Base-by-base conservation (phyloP, 2,329 filamentous ascomycete genomes). In the Aureobasidium sp. region DNA sequence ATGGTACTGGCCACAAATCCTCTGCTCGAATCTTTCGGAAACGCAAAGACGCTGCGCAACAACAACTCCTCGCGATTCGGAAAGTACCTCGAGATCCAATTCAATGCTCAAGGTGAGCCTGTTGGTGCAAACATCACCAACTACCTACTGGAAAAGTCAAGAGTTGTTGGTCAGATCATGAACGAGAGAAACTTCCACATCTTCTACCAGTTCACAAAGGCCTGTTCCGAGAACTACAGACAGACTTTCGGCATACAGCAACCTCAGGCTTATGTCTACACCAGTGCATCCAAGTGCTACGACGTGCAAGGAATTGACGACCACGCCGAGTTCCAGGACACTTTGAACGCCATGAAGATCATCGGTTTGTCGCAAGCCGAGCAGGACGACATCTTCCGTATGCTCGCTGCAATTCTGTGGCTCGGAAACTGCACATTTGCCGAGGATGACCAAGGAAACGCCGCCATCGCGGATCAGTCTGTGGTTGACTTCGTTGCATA, bases 131-230 rank as follows among this genome's bases (percentile, higher is more conserved):
- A 96, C 75, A 97, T 99, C 76, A 97, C 93, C 72, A 99, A 99
- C 75, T 99, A 99, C 72, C 81, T 99, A 29, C 82, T 99, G 59
- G 94, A 99, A 75, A 97, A 97, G 80, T 87, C 90, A 51, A 84
- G 94, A 78, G 94, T 99, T 21, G 91, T 96, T 10, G 91, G 93
- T 16, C 94, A 97, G 78, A 97, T 97, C 68, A 81, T 79, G 62
- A 96, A 97, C 74, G 94, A 99, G 81, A 86, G 94, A 68, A 97
- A 96, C 77, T 99, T 99, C 76, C 94, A 99, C 77, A 97, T 99
- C 70, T 99, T 99, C 75, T 99, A 99, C 77, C 94, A 99, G 75
- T 97, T 97, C 75, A 90, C 94, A 50, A 99, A 97, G 77, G 91
- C 90, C 4, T 93, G 93, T 10, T 89, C 91, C n/a, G 82, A 88